Evolutionary conservation across 768 basidiomycete species (phyloP).

Genomic region (Coprinopsis marcescibilis): DNA sequence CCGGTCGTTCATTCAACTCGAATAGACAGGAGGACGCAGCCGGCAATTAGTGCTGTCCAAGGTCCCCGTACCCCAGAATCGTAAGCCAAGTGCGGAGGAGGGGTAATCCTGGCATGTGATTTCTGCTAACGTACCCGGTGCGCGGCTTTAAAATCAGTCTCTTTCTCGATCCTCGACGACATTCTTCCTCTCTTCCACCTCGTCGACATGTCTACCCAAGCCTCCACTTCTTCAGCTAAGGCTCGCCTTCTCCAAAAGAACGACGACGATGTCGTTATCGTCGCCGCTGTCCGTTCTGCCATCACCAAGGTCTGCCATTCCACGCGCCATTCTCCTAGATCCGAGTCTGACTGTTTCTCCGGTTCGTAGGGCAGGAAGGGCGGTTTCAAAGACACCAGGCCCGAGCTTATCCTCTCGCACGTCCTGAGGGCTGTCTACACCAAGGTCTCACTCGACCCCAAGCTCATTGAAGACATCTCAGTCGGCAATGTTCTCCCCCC

Average conservation of each 20-base stretch:
- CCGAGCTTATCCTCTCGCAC: constrained; percentile 74
- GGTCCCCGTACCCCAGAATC: too few species aligned
- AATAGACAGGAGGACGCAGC: too few species aligned
- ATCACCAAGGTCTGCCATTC: constrained; percentile 70
- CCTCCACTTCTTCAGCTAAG: constrained; percentile 38
- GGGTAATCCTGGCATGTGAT: too few species aligned
- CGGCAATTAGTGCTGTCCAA: too few species aligned
- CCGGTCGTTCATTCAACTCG: too few species aligned
- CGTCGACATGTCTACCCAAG: constrained; percentile 31
- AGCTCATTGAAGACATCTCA: constrained; percentile 75
- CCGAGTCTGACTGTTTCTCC: constrained; percentile 3
- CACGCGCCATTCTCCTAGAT: background rate
- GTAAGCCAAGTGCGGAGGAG: too few species aligned
- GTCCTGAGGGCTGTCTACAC: constrained; percentile 72
- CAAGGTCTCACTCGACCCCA: constrained; percentile 66
- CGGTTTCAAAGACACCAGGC: constrained; percentile 85
- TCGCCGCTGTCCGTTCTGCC: constrained; percentile 83
- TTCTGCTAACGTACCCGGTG: too few species aligned
- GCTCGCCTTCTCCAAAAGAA: constrained; percentile 61
- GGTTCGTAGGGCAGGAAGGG: constrained; percentile 66
- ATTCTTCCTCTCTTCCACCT: constrained; percentile 11
- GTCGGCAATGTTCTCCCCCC: constrained; percentile 89
- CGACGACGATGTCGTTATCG: constrained; percentile 87
- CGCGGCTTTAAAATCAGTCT: too few species aligned
- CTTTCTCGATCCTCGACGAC: constrained; percentile 14